Evolutionary conservation across 768 basidiomycete species (phyloP).

Genomic region (Ramaria rubella): DNA sequence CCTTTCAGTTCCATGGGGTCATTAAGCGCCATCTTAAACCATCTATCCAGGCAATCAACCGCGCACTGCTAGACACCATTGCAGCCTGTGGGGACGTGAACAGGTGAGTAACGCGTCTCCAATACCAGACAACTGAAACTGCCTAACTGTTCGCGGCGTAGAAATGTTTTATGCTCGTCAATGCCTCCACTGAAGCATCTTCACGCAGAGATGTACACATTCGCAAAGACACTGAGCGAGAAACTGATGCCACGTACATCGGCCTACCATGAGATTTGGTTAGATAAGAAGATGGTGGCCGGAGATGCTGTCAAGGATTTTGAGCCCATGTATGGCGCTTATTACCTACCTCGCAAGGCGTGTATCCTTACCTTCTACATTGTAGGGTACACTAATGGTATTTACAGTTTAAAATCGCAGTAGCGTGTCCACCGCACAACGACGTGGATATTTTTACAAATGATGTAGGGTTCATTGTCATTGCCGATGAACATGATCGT

Average conservation of each 20-base stretch:
- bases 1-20: constrained; percentile 99
- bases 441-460: constrained; percentile 95
- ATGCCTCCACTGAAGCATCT: constrained; percentile 86
- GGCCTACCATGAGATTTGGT: constrained; percentile 98
- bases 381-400: constrained; percentile 1
- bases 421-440: constrained; percentile 94
- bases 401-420: constrained; percentile 88
- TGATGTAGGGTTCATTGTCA: constrained; percentile 95
- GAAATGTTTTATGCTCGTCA: constrained; percentile 87
- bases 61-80: constrained; percentile 83
- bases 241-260: constrained; percentile 84
- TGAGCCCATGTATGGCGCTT: constrained; percentile 96
- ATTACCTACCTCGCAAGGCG: constrained; percentile 95
- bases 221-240: constrained; percentile 76
- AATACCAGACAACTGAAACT: neutral
- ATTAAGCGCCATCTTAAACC: constrained; percentile 96
- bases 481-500: constrained; percentile 67
- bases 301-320: constrained; percentile 92
- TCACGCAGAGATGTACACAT: constrained; percentile 76
- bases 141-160: constrained; percentile 24
- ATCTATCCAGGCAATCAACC: constrained; percentile 94
- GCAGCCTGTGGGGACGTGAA: constrained; percentile 99
- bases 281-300: constrained; percentile 93
- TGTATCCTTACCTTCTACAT: constrained; percentile 13
- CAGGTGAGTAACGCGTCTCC: constrained; percentile 41